Percentiles rank a stretch among this genome's conserved stretches.
Evolutionary conservation across 1,284 basidiomycete species (phyloP).

Genomic region (Stereum hirsutum): DNA sequence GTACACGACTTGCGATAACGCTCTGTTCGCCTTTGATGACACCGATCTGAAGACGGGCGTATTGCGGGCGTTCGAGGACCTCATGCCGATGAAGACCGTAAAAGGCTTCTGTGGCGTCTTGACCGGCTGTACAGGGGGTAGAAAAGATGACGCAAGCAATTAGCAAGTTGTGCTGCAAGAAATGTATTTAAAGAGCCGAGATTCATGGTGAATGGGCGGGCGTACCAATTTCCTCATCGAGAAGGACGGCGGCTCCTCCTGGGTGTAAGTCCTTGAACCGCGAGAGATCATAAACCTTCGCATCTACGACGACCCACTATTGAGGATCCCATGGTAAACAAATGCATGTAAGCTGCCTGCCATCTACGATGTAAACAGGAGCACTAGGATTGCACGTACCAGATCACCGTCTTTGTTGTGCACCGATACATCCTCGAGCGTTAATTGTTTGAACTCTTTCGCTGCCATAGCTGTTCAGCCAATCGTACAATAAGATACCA

Average conservation of each 20-base stretch:
- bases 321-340: background rate
- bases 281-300: slow-evolving; percentile 58
- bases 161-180: background rate
- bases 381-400: too few species aligned
- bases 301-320: slow-evolving; percentile 60
- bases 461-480: slow-evolving; percentile 20
- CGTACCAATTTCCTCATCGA: slow-evolving; percentile 10
- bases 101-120: slow-evolving; percentile 86
- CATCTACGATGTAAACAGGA: too few species aligned
- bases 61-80: slow-evolving; percentile 76
- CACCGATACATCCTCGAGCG: slow-evolving; percentile 40
- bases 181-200: background rate
- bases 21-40: slow-evolving; percentile 60
- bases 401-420: slow-evolving; percentile 73
- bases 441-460: slow-evolving; percentile 27
- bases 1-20: slow-evolving; percentile 45
- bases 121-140: slow-evolving; percentile 34
- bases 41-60: slow-evolving; percentile 76
- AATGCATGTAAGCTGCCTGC: too few species aligned
- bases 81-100: slow-evolving; percentile 89
- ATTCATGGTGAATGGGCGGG: background rate
- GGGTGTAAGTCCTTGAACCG: slow-evolving; percentile 63
- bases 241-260: slow-evolving; percentile 53
- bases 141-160: background rate
- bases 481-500: too few species aligned